Base-by-base conservation (phyloP, 768 basidiomycete species). In the Tubosaeta sp. region DNA sequence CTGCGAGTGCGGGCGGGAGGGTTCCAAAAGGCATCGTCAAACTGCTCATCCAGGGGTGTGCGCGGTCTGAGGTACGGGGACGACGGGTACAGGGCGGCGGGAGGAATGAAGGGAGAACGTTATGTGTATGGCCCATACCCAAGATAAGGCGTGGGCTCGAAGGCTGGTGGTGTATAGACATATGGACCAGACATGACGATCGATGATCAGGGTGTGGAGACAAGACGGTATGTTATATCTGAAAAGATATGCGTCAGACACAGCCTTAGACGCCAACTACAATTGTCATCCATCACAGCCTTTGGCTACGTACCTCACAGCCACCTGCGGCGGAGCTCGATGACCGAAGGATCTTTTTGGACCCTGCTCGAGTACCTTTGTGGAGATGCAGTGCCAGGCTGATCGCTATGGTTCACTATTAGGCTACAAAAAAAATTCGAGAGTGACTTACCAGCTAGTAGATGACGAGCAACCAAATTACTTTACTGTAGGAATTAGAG, bases 51-150 rank as follows among this genome's bases (percentile, higher is more conserved):
- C 29, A 58, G 49, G 26, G 69, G 69, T 12, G 72, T 71, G 48
- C 53, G 66, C 52, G 71, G 62, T 31, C 64, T 52, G 17, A 62
- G 57, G 49, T 65, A 68, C 9, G 72, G 63, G 5, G 70, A 78
- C 16, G 65, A 54, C 3, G 71, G 67, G 50, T 59, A 72, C 6
- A 76, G 65, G 6, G 68, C 51, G 32, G 71, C 54, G 26, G 68
- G 65, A 3, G 77, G 78, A 38, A 75, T 69, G 57, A 79, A 79
- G 1, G 78, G 76, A 0, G 77, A 76, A 26, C 59, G 66, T 50
- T 67, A 70, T 57, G 64, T 63, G 57, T 57, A 69, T 22, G 48
- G n/a, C 58, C 53, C 68, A 50, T 62, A 66, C 49, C 65, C 62
- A 60, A 65, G 65, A 52, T 68, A 74, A 22, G 68, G 67, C 6